phyloP scores from a whole-genome alignment of 805 yeast species.

The Candida taoyuanica region DNA sequence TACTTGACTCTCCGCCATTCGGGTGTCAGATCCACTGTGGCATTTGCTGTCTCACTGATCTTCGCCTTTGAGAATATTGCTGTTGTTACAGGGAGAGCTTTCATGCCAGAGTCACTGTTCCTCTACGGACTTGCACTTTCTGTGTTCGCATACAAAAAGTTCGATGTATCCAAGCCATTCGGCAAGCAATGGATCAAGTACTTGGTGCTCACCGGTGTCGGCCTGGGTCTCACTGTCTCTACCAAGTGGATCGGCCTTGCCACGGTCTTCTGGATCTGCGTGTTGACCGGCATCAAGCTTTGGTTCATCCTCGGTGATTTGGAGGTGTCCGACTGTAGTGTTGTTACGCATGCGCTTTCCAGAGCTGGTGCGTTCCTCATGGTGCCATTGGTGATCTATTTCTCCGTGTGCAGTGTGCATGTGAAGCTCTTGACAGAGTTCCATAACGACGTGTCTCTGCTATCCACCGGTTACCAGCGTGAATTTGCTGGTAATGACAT shows the following conservation, averaged over 20 bases:
- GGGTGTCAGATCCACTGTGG: conserved; percentile 47
- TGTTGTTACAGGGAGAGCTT: conserved; percentile 51
- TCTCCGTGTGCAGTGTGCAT: conserved; percentile 54
- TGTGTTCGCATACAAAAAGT: conserved; percentile 46
- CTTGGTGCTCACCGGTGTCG: conserved; percentile 43
- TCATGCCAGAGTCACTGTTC: conserved; percentile 42
- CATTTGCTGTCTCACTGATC: conserved; percentile 47
- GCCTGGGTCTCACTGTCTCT: conserved; percentile 52
- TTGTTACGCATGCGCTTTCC: conserved; percentile 37
- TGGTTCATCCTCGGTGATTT: conserved; percentile 76
- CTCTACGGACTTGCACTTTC: conserved; percentile 44
- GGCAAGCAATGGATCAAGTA: conserved; percentile 48
- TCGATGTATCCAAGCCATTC: conserved; percentile 43
- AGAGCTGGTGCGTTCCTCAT: conserved; percentile 41
- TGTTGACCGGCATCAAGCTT: conserved; percentile 38
- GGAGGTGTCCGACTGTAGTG: conserved; percentile 33
- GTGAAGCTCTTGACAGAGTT: conserved; percentile 39
- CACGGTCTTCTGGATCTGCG: conserved; percentile 61
- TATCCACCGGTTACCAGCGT: conserved; percentile 67
- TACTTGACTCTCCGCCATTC: conserved; percentile 52
- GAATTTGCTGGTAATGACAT: conserved; percentile 42
- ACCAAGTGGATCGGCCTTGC: conserved; percentile 70
- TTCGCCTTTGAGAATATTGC: conserved; percentile 59
- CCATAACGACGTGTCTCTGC: conserved; percentile 54
- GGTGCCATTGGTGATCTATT: conserved; percentile 57